Evolutionary conservation across 768 basidiomycete genomes (phyloP), one percentile per base, ranked within the genome.

Genomic region (Hemileccinum rubropunctum): DNA sequence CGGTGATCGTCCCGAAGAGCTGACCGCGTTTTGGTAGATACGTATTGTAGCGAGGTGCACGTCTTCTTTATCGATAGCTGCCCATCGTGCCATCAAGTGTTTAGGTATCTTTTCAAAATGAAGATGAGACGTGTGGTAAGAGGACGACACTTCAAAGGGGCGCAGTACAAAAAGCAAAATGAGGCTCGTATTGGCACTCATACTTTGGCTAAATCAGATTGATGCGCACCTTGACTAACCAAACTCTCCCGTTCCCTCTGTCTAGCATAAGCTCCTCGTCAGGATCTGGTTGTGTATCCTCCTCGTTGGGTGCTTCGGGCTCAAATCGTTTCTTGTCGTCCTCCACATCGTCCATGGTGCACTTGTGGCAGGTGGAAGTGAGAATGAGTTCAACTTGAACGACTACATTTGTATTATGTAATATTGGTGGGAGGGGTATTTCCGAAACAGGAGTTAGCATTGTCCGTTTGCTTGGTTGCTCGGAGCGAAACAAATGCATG

Each of bases 51-150:
- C 95, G 1, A 97, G 79, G 53, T 91, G 86, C 3, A 88, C 71
- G 53, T 86, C 88, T 50, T 90, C 88, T 5, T 77, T 77, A 53
- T 83, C 74, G 36, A 91, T 78, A 27, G 81, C 71, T n/a, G 82
- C 72, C 94, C 94, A 98, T 30, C 86, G 78, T 56, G 91, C 86
- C 75, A 94, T 81, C 46, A 97, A 73, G 64, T 87, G 88, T 63
- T 86, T 86, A 0, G 93, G 94, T 38, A 95, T 83, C 90, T 92
- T n/a, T 70, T 34, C 50, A 36, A 47, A 43, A 51, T 30, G 38
- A 52, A 34, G 10, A 44, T 44, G n/a, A 46, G 50, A 60, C 12
- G 20, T 12, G 28, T 44, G 36, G 33, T 38, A 38, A 57, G 45
- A 48, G n/a, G 40, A n/a, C 27, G 36, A 30, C 9, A 18, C 41